Conservation (phyloP, 352 stramenopile species). For the Globisporangium middletonii region DNA sequence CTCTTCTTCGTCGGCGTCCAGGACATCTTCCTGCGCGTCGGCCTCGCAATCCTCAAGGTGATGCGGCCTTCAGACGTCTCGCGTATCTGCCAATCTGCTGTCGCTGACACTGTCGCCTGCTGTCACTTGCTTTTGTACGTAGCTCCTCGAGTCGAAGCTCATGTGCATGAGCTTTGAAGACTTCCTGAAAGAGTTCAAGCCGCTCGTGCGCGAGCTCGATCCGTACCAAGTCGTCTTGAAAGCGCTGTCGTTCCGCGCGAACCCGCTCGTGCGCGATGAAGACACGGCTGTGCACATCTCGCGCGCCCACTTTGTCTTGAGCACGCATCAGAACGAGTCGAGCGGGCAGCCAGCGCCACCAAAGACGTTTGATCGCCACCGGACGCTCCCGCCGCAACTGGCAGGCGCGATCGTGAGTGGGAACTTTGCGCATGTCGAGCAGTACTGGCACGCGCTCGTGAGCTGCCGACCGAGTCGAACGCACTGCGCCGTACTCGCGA, state of each 20-base stretch:
- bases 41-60: constrained; percentile 73
- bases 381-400: constrained; percentile 53
- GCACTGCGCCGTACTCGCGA: constrained; percentile 42
- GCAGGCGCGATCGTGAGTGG: constrained; percentile 29
- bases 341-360: constrained; percentile 19
- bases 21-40: constrained; percentile 78
- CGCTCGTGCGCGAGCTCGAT: constrained; percentile 61
- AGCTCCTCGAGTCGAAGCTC: constrained; percentile 64
- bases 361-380: constrained; percentile 48
- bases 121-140: neutral
- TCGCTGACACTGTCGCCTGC: neutral
- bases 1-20: constrained; percentile 77
- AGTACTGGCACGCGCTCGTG: constrained; percentile 45
- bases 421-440: constrained; percentile 29
- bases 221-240: constrained; percentile 70
- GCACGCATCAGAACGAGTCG: constrained; percentile 20
- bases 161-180: constrained; percentile 85
- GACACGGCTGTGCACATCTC: constrained; percentile 58
- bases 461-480: constrained; percentile 10
- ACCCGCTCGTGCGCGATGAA: constrained; percentile 36
- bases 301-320: constrained; percentile 39
- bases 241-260: constrained; percentile 47
- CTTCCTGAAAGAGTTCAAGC: constrained; percentile 80
- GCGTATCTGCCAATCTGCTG: neutral
- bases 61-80: neutral